A percentile compares a stretch with the other conserved stretches of the same genome.
Conservation (phyloP, 495 filamentous ascomycete genomes). For the Bacidia gigantensis region DNA sequence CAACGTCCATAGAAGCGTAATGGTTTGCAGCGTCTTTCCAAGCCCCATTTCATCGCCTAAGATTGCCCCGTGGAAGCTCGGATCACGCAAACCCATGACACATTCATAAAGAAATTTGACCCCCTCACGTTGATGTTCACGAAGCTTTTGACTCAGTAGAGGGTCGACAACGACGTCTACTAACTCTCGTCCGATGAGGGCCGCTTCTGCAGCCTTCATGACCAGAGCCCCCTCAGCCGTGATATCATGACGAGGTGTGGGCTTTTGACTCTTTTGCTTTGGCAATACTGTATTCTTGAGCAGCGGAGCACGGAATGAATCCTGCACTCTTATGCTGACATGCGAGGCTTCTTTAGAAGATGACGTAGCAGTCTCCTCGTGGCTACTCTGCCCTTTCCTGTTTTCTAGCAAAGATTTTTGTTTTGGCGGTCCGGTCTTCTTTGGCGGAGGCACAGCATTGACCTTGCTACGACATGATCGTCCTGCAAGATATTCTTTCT, state of each 20-base stretch:
- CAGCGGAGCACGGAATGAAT: slow-evolving; percentile 40
- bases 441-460: slow-evolving; percentile 9
- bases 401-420: slow-evolving; percentile 4
- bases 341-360: slow-evolving; percentile 15
- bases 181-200: slow-evolving; percentile 49
- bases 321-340: not conserved
- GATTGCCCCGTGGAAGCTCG: slow-evolving; percentile 61
- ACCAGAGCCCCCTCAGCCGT: slow-evolving; percentile 47
- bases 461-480: slow-evolving; percentile 2
- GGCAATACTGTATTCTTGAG: slow-evolving; percentile 39
- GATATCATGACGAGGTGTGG: slow-evolving; percentile 55
- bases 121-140: slow-evolving; percentile 64
- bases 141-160: slow-evolving; percentile 47
- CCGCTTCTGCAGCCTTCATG: slow-evolving; percentile 47
- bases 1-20: slow-evolving; percentile 65
- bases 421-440: slow-evolving; percentile 3
- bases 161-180: slow-evolving; percentile 78
- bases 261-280: slow-evolving; percentile 27
- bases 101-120: slow-evolving; percentile 73
- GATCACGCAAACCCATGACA: slow-evolving; percentile 65
- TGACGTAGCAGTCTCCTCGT: slow-evolving; percentile 13
- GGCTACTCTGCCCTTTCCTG: slow-evolving; percentile 11
- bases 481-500: slow-evolving; percentile 44
- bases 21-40: slow-evolving; percentile 70
- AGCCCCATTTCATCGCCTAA: slow-evolving; percentile 76